Evolutionary conservation across 2,329 filamentous ascomycete species (phyloP).

Genomic region (Pseudopithomyces chartarum): DNA sequence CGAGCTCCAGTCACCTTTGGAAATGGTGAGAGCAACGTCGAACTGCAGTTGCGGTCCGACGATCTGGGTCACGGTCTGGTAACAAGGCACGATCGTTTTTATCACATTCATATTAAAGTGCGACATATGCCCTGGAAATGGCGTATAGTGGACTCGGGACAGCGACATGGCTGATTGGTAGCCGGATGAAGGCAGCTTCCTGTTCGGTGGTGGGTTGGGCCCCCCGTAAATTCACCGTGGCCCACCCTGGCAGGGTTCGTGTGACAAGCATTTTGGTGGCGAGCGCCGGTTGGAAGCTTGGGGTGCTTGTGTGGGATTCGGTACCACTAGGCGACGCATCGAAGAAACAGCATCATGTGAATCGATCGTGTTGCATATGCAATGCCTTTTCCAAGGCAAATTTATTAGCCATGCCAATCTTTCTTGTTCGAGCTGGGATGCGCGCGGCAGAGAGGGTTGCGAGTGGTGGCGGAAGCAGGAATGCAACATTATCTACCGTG

Average conservation of each 20-base stretch:
- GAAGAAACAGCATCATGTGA: neutral
- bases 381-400: neutral
- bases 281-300: slow-evolving; percentile 8
- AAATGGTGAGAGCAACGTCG: neutral
- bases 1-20: neutral
- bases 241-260: neutral
- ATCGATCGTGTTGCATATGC: no score
- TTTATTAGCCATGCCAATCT: neutral
- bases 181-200: slow-evolving; percentile 21
- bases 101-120: neutral
- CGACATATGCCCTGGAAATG: slow-evolving; percentile 21
- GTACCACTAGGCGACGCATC: no score
- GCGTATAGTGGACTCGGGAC: slow-evolving; percentile 20
- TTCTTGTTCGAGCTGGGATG: no score
- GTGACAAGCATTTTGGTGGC: slow-evolving; percentile 17
- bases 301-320: slow-evolving; percentile 8
- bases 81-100: neutral
- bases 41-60: neutral
- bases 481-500: no score
- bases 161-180: slow-evolving; percentile 14
- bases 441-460: neutral
- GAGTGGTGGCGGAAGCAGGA: neutral
- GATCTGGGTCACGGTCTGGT: neutral
- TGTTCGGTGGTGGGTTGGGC: slow-evolving; percentile 12
- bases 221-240: slow-evolving; percentile 9